phyloP scores from a whole-genome alignment of 2,329 filamentous ascomycete genomes.

The Trichoderma atroviride region DNA sequence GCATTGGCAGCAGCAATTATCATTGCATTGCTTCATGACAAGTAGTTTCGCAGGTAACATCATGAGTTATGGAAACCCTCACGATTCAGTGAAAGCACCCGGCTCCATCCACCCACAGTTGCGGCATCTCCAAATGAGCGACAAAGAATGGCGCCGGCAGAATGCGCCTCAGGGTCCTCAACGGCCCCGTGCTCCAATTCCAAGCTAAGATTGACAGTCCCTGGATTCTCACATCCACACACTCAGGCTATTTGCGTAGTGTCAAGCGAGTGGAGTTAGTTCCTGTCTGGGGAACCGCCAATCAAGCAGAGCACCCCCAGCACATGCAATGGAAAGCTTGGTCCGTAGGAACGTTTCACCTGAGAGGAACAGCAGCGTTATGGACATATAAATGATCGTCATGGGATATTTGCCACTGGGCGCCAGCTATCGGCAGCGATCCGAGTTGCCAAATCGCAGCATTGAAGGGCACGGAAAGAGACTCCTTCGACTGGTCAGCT shows the following conservation, averaged over 20 bases:
- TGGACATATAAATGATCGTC: neutral
- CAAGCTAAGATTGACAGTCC: neutral
- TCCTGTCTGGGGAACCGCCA: conserved; percentile 26
- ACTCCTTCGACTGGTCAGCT: neutral
- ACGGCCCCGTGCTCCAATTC: neutral
- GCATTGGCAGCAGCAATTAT: neutral
- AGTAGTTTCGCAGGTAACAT: neutral
- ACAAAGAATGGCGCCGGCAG: neutral
- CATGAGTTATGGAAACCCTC: neutral
- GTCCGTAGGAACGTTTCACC: neutral
- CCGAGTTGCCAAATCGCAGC: neutral
- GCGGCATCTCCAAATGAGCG: neutral
- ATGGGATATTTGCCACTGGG: neutral
- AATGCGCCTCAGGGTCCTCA: conserved; percentile 14
- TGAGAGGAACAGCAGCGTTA: neutral
- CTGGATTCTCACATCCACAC: conserved; percentile 5
- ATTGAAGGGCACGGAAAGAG: neutral
- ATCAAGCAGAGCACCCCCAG: conserved; percentile 27
- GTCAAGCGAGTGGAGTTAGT: neutral
- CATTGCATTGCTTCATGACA: neutral
- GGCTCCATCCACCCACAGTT: neutral
- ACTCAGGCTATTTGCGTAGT: conserved; percentile 5
- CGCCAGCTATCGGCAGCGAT: neutral
- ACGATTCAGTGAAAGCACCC: neutral
- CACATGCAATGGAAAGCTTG: conserved; percentile 24